phyloP scores from a whole-genome alignment of 441 rosid species.

The Adansonia gregorii region DNA sequence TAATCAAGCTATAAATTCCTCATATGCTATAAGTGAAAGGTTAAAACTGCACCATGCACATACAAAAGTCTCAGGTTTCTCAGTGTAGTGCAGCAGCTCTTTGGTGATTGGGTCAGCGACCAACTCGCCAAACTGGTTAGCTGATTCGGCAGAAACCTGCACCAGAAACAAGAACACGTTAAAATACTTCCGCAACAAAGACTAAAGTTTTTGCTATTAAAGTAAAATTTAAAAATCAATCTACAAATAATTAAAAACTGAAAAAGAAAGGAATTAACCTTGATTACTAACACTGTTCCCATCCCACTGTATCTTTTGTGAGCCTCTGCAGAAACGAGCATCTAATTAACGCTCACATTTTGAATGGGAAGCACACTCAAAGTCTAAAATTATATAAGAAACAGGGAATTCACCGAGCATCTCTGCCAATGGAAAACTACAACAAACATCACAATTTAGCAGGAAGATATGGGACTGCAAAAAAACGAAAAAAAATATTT shows the following conservation, averaged over 20 bases:
- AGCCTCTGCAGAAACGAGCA: slow-evolving; percentile 55
- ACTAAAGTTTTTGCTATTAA: neutral
- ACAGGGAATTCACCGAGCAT: slow-evolving; percentile 66
- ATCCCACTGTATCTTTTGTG: slow-evolving; percentile 75
- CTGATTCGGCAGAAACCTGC: slow-evolving; percentile 94
- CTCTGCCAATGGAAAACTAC: slow-evolving; percentile 78
- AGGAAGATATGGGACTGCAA: slow-evolving; percentile 75
- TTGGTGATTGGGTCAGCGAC: slow-evolving; percentile 80
- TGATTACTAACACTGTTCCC: slow-evolving; percentile 86
- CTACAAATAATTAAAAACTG: neutral
- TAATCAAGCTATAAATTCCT: neutral
- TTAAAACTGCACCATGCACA: slow-evolving; percentile 30
- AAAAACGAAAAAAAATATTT: neutral
- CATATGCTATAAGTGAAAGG: neutral
- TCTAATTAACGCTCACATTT: neutral
- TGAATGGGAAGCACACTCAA: slow-evolving; percentile 15
- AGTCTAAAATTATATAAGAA: neutral
- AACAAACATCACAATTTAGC: slow-evolving; percentile 88
- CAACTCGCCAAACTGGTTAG: slow-evolving; percentile 86
- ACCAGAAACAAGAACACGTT: slow-evolving; percentile 9
- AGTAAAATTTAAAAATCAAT: neutral
- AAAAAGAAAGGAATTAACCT: slow-evolving; percentile 46
- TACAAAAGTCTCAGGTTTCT: slow-evolving; percentile 94
- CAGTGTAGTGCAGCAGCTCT: slow-evolving; percentile 86
- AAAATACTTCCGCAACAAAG: neutral